phyloP scores from a whole-genome alignment of 176 grass and related monocot species.

The Chrysopogon serrulatus region DNA sequence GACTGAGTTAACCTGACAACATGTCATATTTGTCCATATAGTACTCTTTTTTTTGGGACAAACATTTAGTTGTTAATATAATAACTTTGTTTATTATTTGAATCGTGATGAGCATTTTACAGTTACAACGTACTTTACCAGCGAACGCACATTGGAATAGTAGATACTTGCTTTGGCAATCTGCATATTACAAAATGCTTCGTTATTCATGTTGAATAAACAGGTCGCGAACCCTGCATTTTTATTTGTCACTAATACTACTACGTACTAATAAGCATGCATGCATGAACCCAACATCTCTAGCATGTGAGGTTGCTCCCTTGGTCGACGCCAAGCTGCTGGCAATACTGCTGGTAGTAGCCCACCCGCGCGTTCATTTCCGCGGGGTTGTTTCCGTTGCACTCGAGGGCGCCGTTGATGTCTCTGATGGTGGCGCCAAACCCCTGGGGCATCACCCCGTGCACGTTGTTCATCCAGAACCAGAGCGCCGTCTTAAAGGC shows the following conservation, averaged over 20 bases:
- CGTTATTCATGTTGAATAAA: background rate
- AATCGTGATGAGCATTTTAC: background rate
- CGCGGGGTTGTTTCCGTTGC: slow-evolving; percentile 38
- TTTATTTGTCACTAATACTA: no score
- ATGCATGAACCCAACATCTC: no score
- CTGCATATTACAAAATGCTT: background rate
- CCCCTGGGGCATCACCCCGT: no score
- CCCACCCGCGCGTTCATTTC: slow-evolving; percentile 15
- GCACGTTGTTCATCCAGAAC: slow-evolving; percentile 89
- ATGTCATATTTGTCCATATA: no score
- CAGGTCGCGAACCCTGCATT: background rate
- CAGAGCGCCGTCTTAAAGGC: slow-evolving; percentile 67
- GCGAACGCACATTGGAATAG: background rate
- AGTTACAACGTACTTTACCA: background rate
- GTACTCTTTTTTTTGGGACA: no score
- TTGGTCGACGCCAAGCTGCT: slow-evolving; percentile 60
- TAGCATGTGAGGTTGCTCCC: slow-evolving; percentile 59
- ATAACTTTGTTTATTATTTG: background rate
- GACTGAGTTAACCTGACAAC: no score
- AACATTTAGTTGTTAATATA: no score
- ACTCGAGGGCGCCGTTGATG: no score
- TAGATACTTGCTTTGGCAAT: background rate
- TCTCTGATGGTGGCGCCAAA: no score
- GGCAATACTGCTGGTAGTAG: slow-evolving; percentile 53
- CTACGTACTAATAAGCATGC: no score